Evolutionary conservation across 805 yeast species (phyloP), one percentile per base, ranked within the genome.

Genomic region (Brettanomyces naardenensis): DNA sequence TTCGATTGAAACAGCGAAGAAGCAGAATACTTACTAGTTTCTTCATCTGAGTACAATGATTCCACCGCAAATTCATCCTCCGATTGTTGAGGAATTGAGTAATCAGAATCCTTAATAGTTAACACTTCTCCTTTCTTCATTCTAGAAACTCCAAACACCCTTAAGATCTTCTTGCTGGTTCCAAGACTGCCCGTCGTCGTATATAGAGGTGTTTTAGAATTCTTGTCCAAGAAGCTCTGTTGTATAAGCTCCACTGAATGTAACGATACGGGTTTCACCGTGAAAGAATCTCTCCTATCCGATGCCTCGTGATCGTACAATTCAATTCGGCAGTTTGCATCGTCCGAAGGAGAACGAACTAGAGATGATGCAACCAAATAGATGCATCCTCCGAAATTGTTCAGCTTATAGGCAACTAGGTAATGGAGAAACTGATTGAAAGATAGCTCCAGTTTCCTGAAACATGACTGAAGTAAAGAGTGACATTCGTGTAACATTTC

Each of bases 321-420:
- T 6, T 47, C 48, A 11, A 54, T 37, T 26, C 42, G 34, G 38
- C 50, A 47, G 25, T 51, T 52, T 5, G 40, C 7, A n/a, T 30
- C 33, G 6, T 25, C 22, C 5, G 13, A 15, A 5, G 22, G 30
- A 35, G 11, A 32, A 9, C 19, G 14, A 7, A 37, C 27, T 22
- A 52, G 5, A n/a, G 29, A 31, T n/a, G 55, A 42, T 5, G 58
- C 46, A 6, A 58, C 19, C 19, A 49, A 33, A 26, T 56, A 58
- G 15, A 58, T 44, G 3, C 59, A 50, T 17, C 52, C 52, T 26
- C 48, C 44, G 21, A 48, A 44, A 36, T 48, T 54, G 40, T 58
- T 58, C 33, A 47, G 28, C 32, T 45, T 42, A 42, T 44, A 56
- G n/a, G 52, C 48, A 0, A 36, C 30, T 36, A 53, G 30, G 33